These are phyloP conservation scores for Ceratobasidium sp. DNA, from an alignment of 1,284 basidiomycete species.

Conservation along the genomic window DNA sequence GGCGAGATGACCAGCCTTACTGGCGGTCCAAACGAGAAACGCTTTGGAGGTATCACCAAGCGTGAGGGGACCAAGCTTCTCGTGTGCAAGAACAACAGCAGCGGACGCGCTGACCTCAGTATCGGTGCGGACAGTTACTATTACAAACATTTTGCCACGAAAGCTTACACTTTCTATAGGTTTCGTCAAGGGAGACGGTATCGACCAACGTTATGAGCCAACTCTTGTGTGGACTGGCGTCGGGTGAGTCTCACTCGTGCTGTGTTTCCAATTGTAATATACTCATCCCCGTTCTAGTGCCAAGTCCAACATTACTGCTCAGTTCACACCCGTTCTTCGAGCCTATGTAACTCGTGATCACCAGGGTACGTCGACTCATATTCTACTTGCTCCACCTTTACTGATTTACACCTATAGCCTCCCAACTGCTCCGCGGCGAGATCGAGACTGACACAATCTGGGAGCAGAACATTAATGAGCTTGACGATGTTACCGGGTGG, in stretches of 20 bases:
- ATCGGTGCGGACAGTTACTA: not conserved
- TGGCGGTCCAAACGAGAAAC: not conserved
- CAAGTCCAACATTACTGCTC: constrained; percentile 38
- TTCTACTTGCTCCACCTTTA: not conserved
- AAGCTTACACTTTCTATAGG: not conserved
- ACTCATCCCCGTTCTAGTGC: constrained; percentile 3
- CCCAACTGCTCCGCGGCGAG: constrained; percentile 29
- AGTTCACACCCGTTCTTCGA: constrained; percentile 30
- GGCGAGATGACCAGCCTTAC: constrained; percentile 11
- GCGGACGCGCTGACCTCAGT: constrained; percentile 17
- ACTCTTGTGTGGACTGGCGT: constrained; percentile 35
- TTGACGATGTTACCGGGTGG: constrained; percentile 42
- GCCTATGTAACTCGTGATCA: constrained; percentile 39
- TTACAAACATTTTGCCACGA: not conserved
- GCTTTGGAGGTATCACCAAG: constrained; percentile 14
- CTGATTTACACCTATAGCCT: not conserved
- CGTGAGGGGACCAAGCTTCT: constrained; percentile 8
- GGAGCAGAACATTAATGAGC: constrained; percentile 20
- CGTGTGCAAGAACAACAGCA: constrained; percentile 33
- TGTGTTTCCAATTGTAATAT: not conserved
- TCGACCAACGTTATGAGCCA: constrained; percentile 33
- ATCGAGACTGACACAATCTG: constrained; percentile 33
- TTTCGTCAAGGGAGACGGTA: constrained; percentile 31
- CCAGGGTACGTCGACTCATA: constrained; percentile 1
- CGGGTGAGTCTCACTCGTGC: not conserved